Base-by-base conservation (phyloP, 2,329 filamentous ascomycete genomes). In the Colletotrichum melonis region DNA sequence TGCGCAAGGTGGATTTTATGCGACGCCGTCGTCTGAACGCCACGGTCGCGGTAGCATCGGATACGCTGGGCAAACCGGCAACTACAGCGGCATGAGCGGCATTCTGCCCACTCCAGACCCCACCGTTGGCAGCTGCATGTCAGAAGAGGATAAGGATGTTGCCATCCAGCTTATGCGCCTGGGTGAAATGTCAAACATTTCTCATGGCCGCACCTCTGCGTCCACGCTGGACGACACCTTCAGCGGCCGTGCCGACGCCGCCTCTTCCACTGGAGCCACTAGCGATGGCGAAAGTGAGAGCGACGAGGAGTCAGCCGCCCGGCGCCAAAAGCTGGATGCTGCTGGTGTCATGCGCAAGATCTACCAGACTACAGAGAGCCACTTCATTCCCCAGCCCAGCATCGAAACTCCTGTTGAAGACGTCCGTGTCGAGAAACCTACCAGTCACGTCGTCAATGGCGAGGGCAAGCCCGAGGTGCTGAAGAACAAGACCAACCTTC, bases 121-220 rank as follows among this genome's bases (percentile, higher is more conserved):
- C n/a, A 99, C 97, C 14, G 94, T 98, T 78, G 94, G 94, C 67
- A 98, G 96, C 84, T 97, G 95, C 82, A 96, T 99, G 82, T 98
- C 96, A 16, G 97, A 99, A 81, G 97, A 99, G 83, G 91, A 92
- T 77, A 92, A 92, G 80, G 97, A 99, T 83, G 97, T 98, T 75
- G 97, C 97, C 70, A 92, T 98, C 80, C 97, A 98, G 84, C 88
- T 99, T 79, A 98, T 99, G 92, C 93, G 96, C 77, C 90, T 99
- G 67, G 95, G 97, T 58, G 95, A 98, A 81, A 94, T 95, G 78
- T 97, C 95, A 69, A 97, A 97, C 81, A 93, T 97, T 79, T 97
- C 95, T 1, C 94, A 98, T 79, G 95, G 95, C 67, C 93, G 96
- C 77, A 97, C 95, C 3, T 98, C 96, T 9, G 95, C 95, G 7